phyloP scores from a whole-genome alignment of 768 basidiomycete genomes.

The Rhizopogon salebrosus region DNA sequence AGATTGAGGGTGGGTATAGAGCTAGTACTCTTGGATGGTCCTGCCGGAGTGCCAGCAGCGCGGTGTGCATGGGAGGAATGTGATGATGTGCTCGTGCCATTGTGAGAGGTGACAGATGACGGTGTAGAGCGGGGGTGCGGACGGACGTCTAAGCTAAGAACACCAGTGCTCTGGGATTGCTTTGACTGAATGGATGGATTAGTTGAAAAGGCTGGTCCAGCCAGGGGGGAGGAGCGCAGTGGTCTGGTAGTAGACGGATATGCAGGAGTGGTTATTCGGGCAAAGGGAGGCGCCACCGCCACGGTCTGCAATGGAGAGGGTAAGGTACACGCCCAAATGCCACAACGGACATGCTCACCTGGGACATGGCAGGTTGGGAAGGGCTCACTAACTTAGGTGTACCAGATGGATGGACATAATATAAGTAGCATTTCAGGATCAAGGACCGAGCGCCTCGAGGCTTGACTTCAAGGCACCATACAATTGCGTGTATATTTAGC shows the following conservation, averaged over 20 bases:
- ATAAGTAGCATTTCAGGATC: not conserved
- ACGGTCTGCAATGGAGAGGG: not conserved
- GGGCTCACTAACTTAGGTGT: no score
- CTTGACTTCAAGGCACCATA: not conserved
- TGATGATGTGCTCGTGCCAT: constrained; percentile 18
- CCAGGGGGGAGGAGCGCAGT: constrained; percentile 25
- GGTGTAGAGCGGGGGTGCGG: constrained; percentile 5
- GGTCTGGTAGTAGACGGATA: constrained; percentile 16
- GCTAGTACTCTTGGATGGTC: not conserved
- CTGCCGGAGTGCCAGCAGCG: not conserved
- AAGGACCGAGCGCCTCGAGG: not conserved
- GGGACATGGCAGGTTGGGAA: not conserved
- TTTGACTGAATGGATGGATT: constrained; percentile 19
- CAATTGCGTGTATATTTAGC: not conserved
- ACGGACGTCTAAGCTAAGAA: not conserved
- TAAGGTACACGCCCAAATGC: no score
- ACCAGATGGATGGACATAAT: no score
- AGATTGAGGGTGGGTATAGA: not conserved
- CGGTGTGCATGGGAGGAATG: constrained; percentile 9
- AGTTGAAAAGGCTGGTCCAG: constrained; percentile 19
- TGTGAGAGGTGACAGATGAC: constrained; percentile 14
- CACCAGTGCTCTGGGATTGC: constrained; percentile 10
- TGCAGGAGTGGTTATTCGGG: not conserved
- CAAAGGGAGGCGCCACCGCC: not conserved
- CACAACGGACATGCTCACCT: no score